These are phyloP conservation scores for Astrephomene gubernaculifera DNA, from an alignment of 139 green algal genomes.

Conservation along the genomic window DNA sequence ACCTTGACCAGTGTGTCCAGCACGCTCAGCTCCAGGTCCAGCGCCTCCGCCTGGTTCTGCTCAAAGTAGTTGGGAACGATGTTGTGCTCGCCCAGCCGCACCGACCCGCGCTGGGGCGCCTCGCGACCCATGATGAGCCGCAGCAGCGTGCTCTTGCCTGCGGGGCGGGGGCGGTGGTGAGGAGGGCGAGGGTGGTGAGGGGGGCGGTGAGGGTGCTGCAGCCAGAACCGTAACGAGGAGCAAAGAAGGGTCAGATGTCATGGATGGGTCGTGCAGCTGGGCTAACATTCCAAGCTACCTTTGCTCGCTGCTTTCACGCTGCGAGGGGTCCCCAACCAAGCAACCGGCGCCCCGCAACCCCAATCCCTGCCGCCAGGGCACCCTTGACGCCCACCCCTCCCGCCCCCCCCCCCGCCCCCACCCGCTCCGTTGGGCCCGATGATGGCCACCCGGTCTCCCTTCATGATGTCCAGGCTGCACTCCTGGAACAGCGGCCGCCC, in stretches of 20 bases:
- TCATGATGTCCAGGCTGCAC: conserved; percentile 86
- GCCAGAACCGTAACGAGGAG: too few species aligned
- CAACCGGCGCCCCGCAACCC: too few species aligned
- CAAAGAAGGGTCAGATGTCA: too few species aligned
- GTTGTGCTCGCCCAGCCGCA: conserved; percentile 84
- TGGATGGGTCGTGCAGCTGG: too few species aligned
- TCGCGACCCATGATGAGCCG: conserved; percentile 95
- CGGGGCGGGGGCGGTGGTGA: neutral
- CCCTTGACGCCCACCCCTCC: neutral
- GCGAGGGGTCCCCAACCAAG: too few species aligned
- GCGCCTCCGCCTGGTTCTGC: conserved; percentile 96
- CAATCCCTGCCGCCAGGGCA: too few species aligned
- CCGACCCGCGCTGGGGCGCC: conserved; percentile 69
- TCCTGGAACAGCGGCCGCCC: conserved; percentile 82
- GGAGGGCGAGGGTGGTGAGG: neutral
- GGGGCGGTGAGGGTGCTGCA: too few species aligned
- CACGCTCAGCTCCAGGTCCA: conserved; percentile 89
- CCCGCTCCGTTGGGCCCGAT: conserved; percentile 93
- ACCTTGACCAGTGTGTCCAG: conserved; percentile 88
- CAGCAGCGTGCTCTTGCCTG: conserved; percentile 97
- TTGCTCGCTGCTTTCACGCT: too few species aligned
- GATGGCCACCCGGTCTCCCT: conserved; percentile 96
- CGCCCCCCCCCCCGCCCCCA: conserved; percentile 11
- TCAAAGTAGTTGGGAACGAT: conserved; percentile 98
- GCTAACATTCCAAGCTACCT: too few species aligned